phyloP scores from a whole-genome alignment of 495 filamentous ascomycete genomes.

The Hypoxylon intermedium region DNA sequence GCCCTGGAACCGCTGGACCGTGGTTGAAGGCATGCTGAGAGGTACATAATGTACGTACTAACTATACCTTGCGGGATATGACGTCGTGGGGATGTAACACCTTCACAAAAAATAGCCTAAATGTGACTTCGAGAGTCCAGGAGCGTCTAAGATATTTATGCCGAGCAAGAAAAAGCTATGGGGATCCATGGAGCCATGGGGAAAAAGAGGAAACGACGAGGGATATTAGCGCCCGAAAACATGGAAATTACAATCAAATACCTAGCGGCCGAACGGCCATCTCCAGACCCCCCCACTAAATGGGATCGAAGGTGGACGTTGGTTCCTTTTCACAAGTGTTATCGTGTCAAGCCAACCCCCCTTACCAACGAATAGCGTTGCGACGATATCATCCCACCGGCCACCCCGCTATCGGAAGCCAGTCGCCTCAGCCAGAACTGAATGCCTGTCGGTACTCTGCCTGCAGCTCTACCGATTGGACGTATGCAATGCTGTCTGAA shows the following conservation, averaged over 20 bases:
- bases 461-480: constrained; percentile 7
- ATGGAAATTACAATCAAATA: constrained; percentile 7
- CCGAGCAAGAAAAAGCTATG: neutral
- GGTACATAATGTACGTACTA: neutral
- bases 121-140: constrained; percentile 14
- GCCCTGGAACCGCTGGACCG: no score
- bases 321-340: constrained; percentile 3
- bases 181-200: no score
- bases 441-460: neutral
- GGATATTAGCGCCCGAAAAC: constrained; percentile 3
- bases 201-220: neutral
- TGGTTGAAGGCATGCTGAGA: no score
- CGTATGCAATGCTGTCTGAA: constrained; percentile 16
- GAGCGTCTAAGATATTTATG: constrained; percentile 15
- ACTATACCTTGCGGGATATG: constrained; percentile 20
- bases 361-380: constrained; percentile 4
- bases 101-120: constrained; percentile 34
- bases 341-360: constrained; percentile 4
- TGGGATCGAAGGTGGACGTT: neutral
- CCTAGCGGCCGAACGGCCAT: neutral
- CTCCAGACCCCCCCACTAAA: neutral
- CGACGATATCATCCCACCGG: constrained; percentile 2
- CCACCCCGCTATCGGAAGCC: constrained; percentile 9
- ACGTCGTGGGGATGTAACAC: constrained; percentile 23
- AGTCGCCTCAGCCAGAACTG: constrained; percentile 11